phyloP scores from a whole-genome alignment of 140 eudicot genomes.

The Senecio squalidus region DNA sequence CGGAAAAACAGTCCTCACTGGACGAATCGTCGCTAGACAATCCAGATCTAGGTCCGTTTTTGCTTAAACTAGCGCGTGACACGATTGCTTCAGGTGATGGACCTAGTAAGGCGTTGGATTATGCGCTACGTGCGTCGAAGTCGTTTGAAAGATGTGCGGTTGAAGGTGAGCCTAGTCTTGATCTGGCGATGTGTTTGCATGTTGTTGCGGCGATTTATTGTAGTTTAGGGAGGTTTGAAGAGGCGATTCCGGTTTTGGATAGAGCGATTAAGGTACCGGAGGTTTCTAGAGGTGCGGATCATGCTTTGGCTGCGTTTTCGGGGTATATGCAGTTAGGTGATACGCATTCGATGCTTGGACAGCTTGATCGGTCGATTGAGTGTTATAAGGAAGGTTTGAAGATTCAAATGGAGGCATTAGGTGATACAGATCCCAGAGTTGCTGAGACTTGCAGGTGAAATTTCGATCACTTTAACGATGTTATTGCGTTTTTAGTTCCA shows the following conservation, averaged over 20 bases:
- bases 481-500: background rate
- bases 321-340: slow-evolving; percentile 98
- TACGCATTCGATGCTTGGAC: slow-evolving; percentile 90
- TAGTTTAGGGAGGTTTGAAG: slow-evolving; percentile 87
- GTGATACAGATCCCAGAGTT: slow-evolving; percentile 94
- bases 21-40: slow-evolving; percentile 78
- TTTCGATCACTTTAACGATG: background rate
- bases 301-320: slow-evolving; percentile 88
- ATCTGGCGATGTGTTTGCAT: slow-evolving; percentile 94
- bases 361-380: slow-evolving; percentile 82
- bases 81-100: slow-evolving; percentile 96
- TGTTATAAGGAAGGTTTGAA: slow-evolving; percentile 88
- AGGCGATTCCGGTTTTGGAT: slow-evolving; percentile 90
- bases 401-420: slow-evolving; percentile 87
- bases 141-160: slow-evolving; percentile 77
- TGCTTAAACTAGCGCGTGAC: slow-evolving; percentile 85
- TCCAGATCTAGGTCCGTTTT: slow-evolving; percentile 96
- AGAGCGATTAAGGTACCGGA: slow-evolving; percentile 90
- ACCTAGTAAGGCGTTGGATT: slow-evolving; percentile 80
- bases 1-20: slow-evolving; percentile 36
- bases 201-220: slow-evolving; percentile 97
- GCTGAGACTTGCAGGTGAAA: slow-evolving; percentile 96
- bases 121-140: slow-evolving; percentile 84
- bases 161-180: slow-evolving; percentile 86
- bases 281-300: slow-evolving; percentile 76